A percentile compares a stretch with the other conserved stretches of the same genome.
Evolutionary conservation across 495 filamentous ascomycete genomes (phyloP).

Genomic region (Daldinia childiae): DNA sequence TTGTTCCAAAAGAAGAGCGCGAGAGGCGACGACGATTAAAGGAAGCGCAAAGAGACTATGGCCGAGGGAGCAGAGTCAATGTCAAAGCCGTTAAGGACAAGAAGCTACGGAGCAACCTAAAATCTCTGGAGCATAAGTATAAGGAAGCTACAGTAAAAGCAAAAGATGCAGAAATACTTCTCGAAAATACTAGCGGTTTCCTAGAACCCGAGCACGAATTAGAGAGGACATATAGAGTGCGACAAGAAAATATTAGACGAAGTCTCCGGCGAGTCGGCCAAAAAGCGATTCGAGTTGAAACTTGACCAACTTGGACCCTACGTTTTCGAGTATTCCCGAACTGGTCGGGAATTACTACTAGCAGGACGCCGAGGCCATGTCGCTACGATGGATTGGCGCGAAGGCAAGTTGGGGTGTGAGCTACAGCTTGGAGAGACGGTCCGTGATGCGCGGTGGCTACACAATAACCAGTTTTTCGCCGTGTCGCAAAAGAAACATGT

Average conservation of each 20-base stretch:
- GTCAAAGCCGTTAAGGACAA: conserved; percentile 74
- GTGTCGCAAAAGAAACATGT: conserved; percentile 98
- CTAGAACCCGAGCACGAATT: conserved; percentile 88
- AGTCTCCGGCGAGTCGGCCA: conserved; percentile 82
- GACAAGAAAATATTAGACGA: conserved; percentile 79
- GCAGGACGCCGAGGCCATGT: conserved; percentile 94
- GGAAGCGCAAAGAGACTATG: conserved; percentile 82
- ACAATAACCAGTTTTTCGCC: conserved; percentile 95
- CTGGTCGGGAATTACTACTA: conserved; percentile 83
- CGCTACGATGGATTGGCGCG: conserved; percentile 95
- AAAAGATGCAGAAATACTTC: conserved; percentile 93
- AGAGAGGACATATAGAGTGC: conserved; percentile 89
- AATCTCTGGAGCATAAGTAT: conserved; percentile 80
- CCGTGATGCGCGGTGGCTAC: conserved; percentile 88
- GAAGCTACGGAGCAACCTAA: conserved; percentile 85
- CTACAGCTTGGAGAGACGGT: conserved; percentile 90
- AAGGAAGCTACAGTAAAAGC: conserved; percentile 80
- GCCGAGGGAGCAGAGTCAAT: conserved; percentile 77
- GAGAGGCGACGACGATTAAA: conserved; percentile 55
- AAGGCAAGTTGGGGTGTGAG: conserved; percentile 89
- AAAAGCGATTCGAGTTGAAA: conserved; percentile 91
- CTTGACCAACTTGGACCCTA: conserved; percentile 87
- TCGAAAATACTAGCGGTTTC: conserved; percentile 87
- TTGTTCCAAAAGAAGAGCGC: conserved; percentile 53
- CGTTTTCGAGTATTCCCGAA: conserved; percentile 83